Evolutionary conservation across 2,329 filamentous ascomycete species (phyloP).

Genomic region (Colletotrichum lupini): DNA sequence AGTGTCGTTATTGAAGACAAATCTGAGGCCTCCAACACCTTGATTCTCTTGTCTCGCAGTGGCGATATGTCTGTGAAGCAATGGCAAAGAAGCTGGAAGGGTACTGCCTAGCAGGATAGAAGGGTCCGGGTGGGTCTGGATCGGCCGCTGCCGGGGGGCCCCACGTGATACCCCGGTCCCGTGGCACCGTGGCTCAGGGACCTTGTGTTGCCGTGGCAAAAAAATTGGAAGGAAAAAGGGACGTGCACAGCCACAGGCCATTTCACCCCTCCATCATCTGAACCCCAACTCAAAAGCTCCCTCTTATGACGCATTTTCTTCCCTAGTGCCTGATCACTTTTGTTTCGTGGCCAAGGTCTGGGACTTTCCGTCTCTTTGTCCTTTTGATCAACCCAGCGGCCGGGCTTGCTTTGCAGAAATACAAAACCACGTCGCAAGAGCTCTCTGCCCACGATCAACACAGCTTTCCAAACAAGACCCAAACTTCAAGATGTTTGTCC

Average conservation of each 20-base stretch:
- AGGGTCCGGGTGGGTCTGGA: not conserved
- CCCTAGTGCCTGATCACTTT: slow-evolving; percentile 28
- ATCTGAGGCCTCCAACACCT: not conserved
- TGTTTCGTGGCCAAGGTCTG: slow-evolving; percentile 31
- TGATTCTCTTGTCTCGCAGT: not conserved
- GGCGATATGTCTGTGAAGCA: not conserved
- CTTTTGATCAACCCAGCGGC: slow-evolving; percentile 12
- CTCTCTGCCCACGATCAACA: slow-evolving; percentile 12
- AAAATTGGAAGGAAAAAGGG: slow-evolving; percentile 27
- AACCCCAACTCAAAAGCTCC: slow-evolving; percentile 30
- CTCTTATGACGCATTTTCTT: slow-evolving; percentile 45
- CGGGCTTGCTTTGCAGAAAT: slow-evolving; percentile 24
- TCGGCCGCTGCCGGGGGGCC: not conserved
- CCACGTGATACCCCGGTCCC: slow-evolving; percentile 15
- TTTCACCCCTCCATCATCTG: slow-evolving; percentile 34
- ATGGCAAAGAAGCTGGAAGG: not conserved
- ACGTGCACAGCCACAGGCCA: slow-evolving; percentile 40
- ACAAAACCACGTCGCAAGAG: slow-evolving; percentile 22
- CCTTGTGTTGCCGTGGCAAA: slow-evolving; percentile 31
- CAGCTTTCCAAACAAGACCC: slow-evolving; percentile 17
- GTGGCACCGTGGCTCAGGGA: slow-evolving; percentile 19
- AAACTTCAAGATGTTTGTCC: slow-evolving; percentile 49
- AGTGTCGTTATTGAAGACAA: not conserved
- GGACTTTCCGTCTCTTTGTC: slow-evolving; percentile 18
- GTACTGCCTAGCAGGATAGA: too few relatives aligned